Evolutionary conservation across 78 protist genomes (phyloP), one percentile per base, ranked within the genome.

Genomic region (Cavenderia fasciculata): DNA sequence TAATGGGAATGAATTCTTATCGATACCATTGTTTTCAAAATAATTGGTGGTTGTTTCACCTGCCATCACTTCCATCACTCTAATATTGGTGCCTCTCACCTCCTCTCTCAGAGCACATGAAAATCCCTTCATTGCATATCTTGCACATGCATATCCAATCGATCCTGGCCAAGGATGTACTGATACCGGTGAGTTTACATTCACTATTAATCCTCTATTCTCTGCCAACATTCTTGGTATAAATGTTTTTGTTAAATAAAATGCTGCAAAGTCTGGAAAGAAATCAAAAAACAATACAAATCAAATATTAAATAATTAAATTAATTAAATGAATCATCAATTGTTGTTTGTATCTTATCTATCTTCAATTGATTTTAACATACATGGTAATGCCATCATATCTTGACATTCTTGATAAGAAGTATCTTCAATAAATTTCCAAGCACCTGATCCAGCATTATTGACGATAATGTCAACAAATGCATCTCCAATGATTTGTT

Each of bases 261-360:
- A 79, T 79, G 88, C 75, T 6, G 88, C 88, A 16, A 66, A 66
- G 41, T 79, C 68, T 74, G n/a, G n/a, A n/a, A n/a, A n/a, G n/a
- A n/a, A n/a, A n/a, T n/a, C n/a, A n/a, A n/a, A n/a, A n/a, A n/a
- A n/a, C n/a, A n/a, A n/a, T n/a, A n/a, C n/a, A n/a, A n/a, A n/a
- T n/a, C n/a, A n/a, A n/a, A n/a, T n/a, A n/a, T n/a, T n/a, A n/a
- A n/a, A n/a, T n/a, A n/a, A n/a, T n/a, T n/a, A n/a, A n/a, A n/a
- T n/a, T n/a, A n/a, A n/a, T n/a, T n/a, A n/a, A n/a, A n/a, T n/a
- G n/a, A n/a, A n/a, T n/a, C n/a, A 31, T 59, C 33, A 31, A 18
- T 54, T 29, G 34, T 59, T 59, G 19, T 59, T 59, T 31, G 23
- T 4, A 29, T 29, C 4, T 25, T 59, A 21, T 23, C 25, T 31